Percentiles rank a stretch among this genome's conserved stretches.
phyloP scores from a whole-genome alignment of 108 stramenopile species.

The Chaetoceros tenuissimus region DNA sequence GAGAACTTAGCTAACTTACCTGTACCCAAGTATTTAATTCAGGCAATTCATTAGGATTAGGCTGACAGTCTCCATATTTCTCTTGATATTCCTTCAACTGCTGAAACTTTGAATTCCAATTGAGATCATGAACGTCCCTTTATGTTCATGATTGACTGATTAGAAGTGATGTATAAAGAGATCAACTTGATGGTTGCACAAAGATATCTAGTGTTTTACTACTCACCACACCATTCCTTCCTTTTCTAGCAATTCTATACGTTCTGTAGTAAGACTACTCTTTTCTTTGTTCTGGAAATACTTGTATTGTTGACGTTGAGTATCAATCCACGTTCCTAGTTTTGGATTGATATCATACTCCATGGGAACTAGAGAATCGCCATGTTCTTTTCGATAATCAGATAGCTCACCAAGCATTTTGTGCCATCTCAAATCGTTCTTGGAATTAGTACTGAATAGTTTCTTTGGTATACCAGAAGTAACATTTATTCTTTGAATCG shows the following conservation, averaged over 20 bases:
- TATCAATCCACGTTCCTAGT: constrained; percentile 25
- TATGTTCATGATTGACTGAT: no score
- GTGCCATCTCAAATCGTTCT: constrained; percentile 19
- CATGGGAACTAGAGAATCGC: constrained; percentile 30
- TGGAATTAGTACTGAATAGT: no score
- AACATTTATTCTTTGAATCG: no score
- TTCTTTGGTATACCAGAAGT: no score
- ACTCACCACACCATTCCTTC: neutral
- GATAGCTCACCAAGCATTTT: constrained; percentile 16
- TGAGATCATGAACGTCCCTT: neutral
- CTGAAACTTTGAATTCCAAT: neutral
- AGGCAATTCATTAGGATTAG: neutral
- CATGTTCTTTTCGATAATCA: constrained; percentile 26
- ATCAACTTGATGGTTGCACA: no score
- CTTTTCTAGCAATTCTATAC: neutral
- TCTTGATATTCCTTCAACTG: neutral
- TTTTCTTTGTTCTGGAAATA: neutral
- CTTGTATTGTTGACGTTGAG: neutral
- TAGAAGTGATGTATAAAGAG: no score
- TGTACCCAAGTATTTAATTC: neutral
- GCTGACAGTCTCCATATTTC: neutral
- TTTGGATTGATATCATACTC: constrained; percentile 24
- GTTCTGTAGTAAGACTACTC: neutral
- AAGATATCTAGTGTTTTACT: no score
- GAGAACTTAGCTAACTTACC: no score